These are phyloP conservation scores for Hyaloscypha finlandica DNA, from an alignment of 495 filamentous ascomycete genomes.

Conservation along the genomic window DNA sequence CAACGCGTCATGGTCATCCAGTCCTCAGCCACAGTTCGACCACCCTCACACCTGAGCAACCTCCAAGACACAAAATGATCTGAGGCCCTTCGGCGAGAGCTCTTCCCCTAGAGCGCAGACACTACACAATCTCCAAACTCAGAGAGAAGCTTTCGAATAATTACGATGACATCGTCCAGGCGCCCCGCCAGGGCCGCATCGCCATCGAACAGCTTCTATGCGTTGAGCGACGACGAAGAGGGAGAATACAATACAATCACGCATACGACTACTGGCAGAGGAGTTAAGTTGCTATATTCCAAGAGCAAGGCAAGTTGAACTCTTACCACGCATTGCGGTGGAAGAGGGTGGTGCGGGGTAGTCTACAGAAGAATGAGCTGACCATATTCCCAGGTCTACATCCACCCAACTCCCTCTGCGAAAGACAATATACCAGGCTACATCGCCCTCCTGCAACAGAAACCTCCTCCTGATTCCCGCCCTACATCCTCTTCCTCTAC, in stretches of 20 bases:
- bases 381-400: constrained; percentile 69
- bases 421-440: constrained; percentile 98
- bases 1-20: constrained; percentile 26
- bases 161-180: constrained; percentile 25
- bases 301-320: constrained; percentile 81
- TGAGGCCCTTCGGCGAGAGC: constrained; percentile 6
- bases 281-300: constrained; percentile 93
- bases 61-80: constrained; percentile 20
- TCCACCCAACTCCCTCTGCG: constrained; percentile 91
- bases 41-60: background rate
- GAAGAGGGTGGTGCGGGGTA: constrained; percentile 13
- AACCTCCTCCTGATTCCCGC: constrained; percentile 50
- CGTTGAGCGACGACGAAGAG: constrained; percentile 95
- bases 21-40: constrained; percentile 1
- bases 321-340: background rate
- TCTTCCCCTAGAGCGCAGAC: background rate
- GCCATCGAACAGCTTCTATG: constrained; percentile 90
- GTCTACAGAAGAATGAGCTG: constrained; percentile 20
- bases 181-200: constrained; percentile 46
- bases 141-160: background rate
- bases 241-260: constrained; percentile 95
- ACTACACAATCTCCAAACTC: background rate
- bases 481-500: constrained; percentile 56
- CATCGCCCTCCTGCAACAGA: constrained; percentile 92
- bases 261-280: constrained; percentile 73